Evolutionary conservation across 2,329 filamentous ascomycete species (phyloP).

Genomic region (Mariannaea elegans): DNA sequence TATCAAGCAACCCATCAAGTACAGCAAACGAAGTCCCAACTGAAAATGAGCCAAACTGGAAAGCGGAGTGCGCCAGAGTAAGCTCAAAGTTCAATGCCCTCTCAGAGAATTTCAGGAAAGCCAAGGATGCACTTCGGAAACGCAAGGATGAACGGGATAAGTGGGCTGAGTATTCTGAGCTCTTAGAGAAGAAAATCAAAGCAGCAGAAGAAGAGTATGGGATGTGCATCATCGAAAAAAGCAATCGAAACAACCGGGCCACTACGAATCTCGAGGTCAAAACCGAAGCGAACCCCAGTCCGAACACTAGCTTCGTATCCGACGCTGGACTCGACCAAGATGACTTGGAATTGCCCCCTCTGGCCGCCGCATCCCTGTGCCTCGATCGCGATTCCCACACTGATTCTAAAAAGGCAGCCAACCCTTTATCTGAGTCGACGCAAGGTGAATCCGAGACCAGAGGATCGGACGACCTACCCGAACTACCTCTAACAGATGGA

Average conservation of each 20-base stretch:
- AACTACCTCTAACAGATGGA: conserved; percentile 24
- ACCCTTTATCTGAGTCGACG: conserved; percentile 41
- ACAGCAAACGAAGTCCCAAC: not conserved
- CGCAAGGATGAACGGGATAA: conserved; percentile 52
- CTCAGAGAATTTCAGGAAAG: conserved; percentile 51
- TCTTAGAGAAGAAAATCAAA: conserved; percentile 54
- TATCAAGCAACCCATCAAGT: not conserved
- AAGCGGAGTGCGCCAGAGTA: conserved; percentile 48
- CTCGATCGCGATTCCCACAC: conserved; percentile 14
- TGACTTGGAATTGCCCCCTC: conserved; percentile 40
- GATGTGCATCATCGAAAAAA: conserved; percentile 42
- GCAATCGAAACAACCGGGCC: conserved; percentile 20
- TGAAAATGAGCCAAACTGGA: conserved; percentile 34
- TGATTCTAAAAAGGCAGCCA: conserved; percentile 8
- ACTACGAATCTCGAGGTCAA: conserved; percentile 15
- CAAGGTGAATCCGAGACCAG: conserved; percentile 40
- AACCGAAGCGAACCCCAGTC: conserved; percentile 25
- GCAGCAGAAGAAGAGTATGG: conserved; percentile 51
- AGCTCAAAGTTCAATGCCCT: conserved; percentile 53
- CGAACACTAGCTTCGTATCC: conserved; percentile 31
- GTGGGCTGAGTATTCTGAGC: conserved; percentile 57
- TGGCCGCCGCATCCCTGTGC: conserved; percentile 33
- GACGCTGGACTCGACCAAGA: conserved; percentile 39
- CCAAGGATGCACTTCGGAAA: conserved; percentile 50
- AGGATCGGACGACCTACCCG: conserved; percentile 35